Conservation (phyloP, 106 monocot species). For the Allium sativum region DNA sequence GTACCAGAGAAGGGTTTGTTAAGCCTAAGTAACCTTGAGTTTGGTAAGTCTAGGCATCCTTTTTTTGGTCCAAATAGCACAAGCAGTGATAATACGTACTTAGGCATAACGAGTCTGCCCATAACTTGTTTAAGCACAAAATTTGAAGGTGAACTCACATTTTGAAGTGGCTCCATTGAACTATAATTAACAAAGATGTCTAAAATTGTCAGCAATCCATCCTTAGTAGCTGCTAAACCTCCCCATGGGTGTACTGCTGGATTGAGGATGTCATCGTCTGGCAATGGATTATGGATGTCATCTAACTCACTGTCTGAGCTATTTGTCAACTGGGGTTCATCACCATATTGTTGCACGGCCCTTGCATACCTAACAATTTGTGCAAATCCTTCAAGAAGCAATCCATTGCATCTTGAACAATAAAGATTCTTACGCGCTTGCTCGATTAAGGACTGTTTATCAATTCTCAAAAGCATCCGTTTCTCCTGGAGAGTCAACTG, state of each 20-base stretch:
- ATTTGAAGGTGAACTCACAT: constrained; percentile 33
- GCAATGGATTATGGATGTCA: constrained; percentile 49
- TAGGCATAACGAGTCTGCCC: background rate
- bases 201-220: constrained; percentile 72
- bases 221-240: constrained; percentile 64
- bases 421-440: constrained; percentile 88
- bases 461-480: constrained; percentile 62
- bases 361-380: constrained; percentile 81
- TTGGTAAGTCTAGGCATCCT: no score
- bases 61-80: no score
- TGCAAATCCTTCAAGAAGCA: constrained; percentile 82
- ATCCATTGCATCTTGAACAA: constrained; percentile 94
- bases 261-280: constrained; percentile 48
- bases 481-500: constrained; percentile 53
- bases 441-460: constrained; percentile 88
- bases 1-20: background rate
- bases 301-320: constrained; percentile 27
- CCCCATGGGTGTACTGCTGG: constrained; percentile 91
- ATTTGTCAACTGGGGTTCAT: constrained; percentile 4
- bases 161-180: constrained; percentile 53
- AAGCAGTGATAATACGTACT: no score
- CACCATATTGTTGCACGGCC: constrained; percentile 52
- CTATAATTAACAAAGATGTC: constrained; percentile 64
- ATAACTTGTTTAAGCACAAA: no score
- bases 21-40: no score